Percentiles rank a stretch among this genome's conserved stretches.
These are phyloP conservation scores for Fraxinus velutina DNA, from an alignment of 305 asterid species.

Conservation along the genomic window DNA sequence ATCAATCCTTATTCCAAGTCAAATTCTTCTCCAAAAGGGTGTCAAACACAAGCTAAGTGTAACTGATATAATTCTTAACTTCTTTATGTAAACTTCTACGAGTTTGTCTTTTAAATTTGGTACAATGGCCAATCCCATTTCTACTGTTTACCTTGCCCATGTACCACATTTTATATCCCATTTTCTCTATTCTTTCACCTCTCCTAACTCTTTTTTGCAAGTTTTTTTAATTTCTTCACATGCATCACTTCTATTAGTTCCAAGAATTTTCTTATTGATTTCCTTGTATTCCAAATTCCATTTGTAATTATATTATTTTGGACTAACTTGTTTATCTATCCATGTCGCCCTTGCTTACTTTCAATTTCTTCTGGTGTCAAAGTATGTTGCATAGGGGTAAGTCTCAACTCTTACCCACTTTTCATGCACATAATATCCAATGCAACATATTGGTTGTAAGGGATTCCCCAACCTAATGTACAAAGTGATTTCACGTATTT, in stretches of 20 bases:
- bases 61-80: background rate
- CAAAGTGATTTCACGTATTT: background rate
- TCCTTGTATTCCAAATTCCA: background rate
- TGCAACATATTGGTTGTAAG: background rate
- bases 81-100: background rate
- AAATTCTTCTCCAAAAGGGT: too few relatives aligned
- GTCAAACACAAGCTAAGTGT: background rate
- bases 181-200: background rate
- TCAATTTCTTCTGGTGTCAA: background rate
- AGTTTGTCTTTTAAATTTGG: background rate
- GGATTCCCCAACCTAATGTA: background rate
- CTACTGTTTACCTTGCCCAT: background rate
- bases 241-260: background rate
- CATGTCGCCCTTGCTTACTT: background rate
- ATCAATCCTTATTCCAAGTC: too few relatives aligned
- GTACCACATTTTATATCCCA: background rate
- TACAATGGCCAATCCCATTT: background rate
- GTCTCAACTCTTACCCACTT: background rate
- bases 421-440: background rate
- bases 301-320: background rate
- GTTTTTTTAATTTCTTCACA: background rate
- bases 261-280: background rate
- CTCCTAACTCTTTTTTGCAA: background rate
- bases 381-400: background rate
- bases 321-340: background rate